phyloP scores from a whole-genome alignment of 192 early-diverging fungal genomes.

The Lunasporangiospora selenospora region DNA sequence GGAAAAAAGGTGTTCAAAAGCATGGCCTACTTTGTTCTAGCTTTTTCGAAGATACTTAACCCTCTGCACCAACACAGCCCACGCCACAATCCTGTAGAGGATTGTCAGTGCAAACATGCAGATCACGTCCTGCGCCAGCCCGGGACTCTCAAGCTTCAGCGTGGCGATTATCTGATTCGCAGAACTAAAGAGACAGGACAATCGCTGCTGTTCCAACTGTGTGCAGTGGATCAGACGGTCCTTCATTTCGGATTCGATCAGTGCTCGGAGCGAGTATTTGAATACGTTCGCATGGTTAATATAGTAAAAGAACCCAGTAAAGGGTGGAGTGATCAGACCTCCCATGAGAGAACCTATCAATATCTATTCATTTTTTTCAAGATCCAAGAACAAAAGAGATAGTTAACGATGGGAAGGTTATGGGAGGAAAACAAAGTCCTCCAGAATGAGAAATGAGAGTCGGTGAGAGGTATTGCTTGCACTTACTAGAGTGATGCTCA shows the following conservation, averaged over 20 bases:
- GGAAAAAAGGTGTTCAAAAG: too few species aligned
- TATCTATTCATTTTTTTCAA: too few species aligned
- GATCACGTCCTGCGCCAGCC: not conserved
- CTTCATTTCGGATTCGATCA: constrained; percentile 6
- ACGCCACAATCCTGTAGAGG: constrained; percentile 9
- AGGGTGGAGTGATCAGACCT: not conserved
- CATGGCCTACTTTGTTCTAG: too few species aligned
- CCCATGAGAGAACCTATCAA: constrained; percentile 12
- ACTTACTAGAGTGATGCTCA: constrained; percentile 8
- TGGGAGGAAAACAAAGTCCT: not conserved
- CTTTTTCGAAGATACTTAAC: too few species aligned
- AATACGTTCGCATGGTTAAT: constrained; percentile 11
- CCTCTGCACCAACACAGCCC: constrained; percentile 4
- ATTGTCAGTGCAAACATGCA: constrained; percentile 6
- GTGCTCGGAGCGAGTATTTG: constrained; percentile 2
- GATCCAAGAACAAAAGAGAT: not conserved
- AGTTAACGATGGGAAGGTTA: not conserved
- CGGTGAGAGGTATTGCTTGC: too few species aligned
- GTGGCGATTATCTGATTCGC: not conserved
- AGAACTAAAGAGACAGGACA: not conserved
- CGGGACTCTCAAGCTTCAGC: not conserved
- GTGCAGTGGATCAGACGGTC: not conserved
- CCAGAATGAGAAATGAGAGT: not conserved
- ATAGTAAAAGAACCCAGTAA: not conserved
- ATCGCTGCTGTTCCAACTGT: not conserved